Percentiles rank a stretch among this genome's conserved stretches.
Evolutionary conservation across 768 basidiomycete genomes (phyloP).

Genomic region (Rhodocollybia butyracea): DNA sequence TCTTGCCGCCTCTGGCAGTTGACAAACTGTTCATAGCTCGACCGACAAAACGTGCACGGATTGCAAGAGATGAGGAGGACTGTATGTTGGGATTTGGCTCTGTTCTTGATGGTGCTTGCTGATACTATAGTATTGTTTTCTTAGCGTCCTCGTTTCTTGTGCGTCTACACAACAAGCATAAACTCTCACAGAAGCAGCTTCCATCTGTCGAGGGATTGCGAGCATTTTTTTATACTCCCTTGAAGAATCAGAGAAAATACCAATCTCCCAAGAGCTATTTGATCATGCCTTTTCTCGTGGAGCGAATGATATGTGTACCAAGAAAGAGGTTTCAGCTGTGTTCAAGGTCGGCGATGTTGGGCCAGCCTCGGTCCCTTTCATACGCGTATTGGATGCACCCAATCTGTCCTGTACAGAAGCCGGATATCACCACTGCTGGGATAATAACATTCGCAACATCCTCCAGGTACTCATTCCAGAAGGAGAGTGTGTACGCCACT

Average conservation of each 20-base stretch:
- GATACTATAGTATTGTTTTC: not conserved
- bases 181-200: not conserved
- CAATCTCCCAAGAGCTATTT: not conserved
- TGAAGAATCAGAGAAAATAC: not conserved
- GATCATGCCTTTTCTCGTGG: not conserved
- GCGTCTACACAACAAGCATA: not conserved
- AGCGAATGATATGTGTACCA: not conserved
- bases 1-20: no score
- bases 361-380: no score
- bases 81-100: not conserved
- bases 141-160: not conserved
- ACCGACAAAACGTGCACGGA: not conserved
- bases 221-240: not conserved
- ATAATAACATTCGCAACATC: conserved; percentile 19
- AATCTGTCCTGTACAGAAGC: conserved; percentile 10
- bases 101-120: not conserved
- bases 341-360: no score
- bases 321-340: no score
- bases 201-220: not conserved
- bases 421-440: conserved; percentile 19
- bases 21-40: no score
- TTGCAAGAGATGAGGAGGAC: not conserved
- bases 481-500: conserved; percentile 18
- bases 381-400: not conserved
- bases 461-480: conserved; percentile 15